Evolutionary conservation across 805 yeast species (phyloP).

Genomic region (Ogataea chonburiensis): DNA sequence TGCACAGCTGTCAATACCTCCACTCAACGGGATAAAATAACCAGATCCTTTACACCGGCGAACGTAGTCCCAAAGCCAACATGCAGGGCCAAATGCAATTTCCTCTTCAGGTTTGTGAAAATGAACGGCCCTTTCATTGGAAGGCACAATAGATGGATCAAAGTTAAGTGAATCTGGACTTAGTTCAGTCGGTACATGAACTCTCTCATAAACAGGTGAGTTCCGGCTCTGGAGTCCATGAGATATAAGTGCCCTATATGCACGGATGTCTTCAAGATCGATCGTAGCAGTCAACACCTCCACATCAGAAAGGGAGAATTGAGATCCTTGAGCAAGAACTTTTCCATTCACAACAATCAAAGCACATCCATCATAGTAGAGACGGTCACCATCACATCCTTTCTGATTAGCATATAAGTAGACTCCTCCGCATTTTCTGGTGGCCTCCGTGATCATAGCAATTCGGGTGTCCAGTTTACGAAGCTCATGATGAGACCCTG

Average conservation of each 20-base stretch:
- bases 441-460: slow-evolving; percentile 85
- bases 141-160: slow-evolving; percentile 60
- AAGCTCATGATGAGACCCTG: slow-evolving; percentile 97
- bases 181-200: slow-evolving; percentile 63
- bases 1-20: slow-evolving; percentile 98
- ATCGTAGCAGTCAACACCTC: slow-evolving; percentile 96
- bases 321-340: slow-evolving; percentile 90
- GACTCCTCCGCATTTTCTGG: slow-evolving; percentile 94
- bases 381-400: slow-evolving; percentile 97
- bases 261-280: slow-evolving; percentile 86
- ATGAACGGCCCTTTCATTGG: slow-evolving; percentile 47
- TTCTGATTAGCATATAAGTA: slow-evolving; percentile 92
- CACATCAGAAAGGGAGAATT: slow-evolving; percentile 85
- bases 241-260: slow-evolving; percentile 70
- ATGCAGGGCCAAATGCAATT: slow-evolving; percentile 97
- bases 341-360: slow-evolving; percentile 88
- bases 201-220: slow-evolving; percentile 47
- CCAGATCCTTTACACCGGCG: slow-evolving; percentile 91
- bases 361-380: slow-evolving; percentile 97
- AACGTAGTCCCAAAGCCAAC: slow-evolving; percentile 98
- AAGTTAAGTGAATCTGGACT: slow-evolving; percentile 61
- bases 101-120: slow-evolving; percentile 92
- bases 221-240: slow-evolving; percentile 68
- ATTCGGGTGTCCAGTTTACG: slow-evolving; percentile 84
- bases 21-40: slow-evolving; percentile 88